Conservation (phyloP, 805 yeast genomes). For the Kodamaea lidongshanica region DNA sequence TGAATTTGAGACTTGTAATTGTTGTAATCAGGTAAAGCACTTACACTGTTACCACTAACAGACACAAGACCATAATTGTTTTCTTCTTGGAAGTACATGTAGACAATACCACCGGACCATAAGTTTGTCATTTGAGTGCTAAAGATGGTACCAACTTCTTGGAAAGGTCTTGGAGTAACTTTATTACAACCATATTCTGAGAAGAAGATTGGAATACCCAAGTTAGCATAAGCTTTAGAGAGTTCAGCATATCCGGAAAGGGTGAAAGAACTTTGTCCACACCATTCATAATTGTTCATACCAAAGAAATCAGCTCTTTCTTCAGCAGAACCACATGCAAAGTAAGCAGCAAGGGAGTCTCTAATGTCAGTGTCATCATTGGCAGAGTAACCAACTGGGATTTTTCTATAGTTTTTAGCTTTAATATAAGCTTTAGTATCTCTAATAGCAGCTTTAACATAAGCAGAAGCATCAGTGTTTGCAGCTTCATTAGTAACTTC, state of each 20-base stretch:
- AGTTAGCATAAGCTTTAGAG: constrained; percentile 57
- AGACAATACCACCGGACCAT: constrained; percentile 89
- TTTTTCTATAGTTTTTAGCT: constrained; percentile 52
- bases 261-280: constrained; percentile 57
- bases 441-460: constrained; percentile 78
- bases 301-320: constrained; percentile 76
- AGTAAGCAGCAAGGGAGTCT: constrained; percentile 64
- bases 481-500: constrained; percentile 65
- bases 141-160: constrained; percentile 63
- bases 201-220: constrained; percentile 70
- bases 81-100: constrained; percentile 74
- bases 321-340: constrained; percentile 64
- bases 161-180: constrained; percentile 63
- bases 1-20: constrained; percentile 58
- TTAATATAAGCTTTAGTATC: constrained; percentile 66
- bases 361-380: constrained; percentile 68
- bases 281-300: constrained; percentile 88
- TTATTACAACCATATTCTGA: constrained; percentile 80
- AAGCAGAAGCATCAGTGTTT: constrained; percentile 73
- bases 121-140: constrained; percentile 67
- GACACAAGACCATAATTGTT: constrained; percentile 72
- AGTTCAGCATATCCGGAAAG: constrained; percentile 61
- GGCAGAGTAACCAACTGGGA: constrained; percentile 80
- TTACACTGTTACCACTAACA: constrained; percentile 40
- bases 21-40: constrained; percentile 57